These are phyloP conservation scores for Cymodocea nodosa DNA, from an alignment of 116 monocot genomes.

Conservation along the genomic window DNA sequence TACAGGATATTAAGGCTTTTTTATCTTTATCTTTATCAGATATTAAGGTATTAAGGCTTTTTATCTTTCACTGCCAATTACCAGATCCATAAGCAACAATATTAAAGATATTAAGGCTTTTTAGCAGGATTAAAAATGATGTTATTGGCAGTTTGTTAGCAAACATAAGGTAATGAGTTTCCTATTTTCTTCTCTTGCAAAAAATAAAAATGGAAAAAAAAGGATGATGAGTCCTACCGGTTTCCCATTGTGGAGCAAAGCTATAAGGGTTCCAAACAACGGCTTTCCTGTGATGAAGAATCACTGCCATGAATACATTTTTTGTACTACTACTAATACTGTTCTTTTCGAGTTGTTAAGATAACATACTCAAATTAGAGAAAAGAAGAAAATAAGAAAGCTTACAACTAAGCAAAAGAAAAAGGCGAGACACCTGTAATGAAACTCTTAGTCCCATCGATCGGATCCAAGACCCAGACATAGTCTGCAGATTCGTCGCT, in stretches of 20 bases:
- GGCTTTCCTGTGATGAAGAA: constrained; percentile 62
- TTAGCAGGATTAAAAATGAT: no score
- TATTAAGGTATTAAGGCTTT: no score
- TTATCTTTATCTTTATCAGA: no score
- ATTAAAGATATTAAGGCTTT: no score
- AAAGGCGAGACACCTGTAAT: constrained; percentile 61
- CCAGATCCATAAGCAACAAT: no score
- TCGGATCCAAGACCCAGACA: constrained; percentile 97
- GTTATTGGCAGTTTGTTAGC: no score
- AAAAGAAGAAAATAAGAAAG: neutral
- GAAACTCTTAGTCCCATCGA: constrained; percentile 98
- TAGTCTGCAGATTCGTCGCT: constrained; percentile 55
- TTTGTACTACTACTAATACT: neutral
- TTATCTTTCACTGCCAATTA: no score
- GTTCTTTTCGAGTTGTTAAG: neutral
- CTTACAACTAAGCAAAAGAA: neutral
- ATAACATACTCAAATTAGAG: neutral
- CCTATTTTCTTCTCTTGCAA: no score
- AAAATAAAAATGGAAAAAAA: neutral
- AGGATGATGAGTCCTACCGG: constrained; percentile 39
- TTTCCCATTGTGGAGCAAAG: constrained; percentile 75
- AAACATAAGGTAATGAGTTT: no score
- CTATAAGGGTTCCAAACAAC: constrained; percentile 86
- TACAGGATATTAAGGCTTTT: no score
- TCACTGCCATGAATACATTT: neutral